phyloP scores from a whole-genome alignment of 163 green algal species.

The Coccomyxa subellipsoidea region DNA sequence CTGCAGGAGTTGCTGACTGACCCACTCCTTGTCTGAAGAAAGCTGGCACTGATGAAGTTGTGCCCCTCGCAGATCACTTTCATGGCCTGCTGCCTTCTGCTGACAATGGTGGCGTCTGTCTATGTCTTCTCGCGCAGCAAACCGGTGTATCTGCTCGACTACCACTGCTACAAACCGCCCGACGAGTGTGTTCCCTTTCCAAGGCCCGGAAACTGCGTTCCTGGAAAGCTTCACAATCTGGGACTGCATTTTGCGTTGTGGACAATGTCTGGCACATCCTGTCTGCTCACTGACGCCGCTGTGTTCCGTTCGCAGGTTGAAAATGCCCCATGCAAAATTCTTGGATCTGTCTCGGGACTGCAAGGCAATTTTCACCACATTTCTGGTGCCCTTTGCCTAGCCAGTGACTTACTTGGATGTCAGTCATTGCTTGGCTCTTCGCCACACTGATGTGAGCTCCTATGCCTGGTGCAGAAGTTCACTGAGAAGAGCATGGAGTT shows the following conservation, averaged over 20 bases:
- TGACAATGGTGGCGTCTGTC: slow-evolving; percentile 50
- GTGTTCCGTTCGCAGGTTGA: slow-evolving; percentile 21
- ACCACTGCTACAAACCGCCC: slow-evolving; percentile 65
- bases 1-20: neutral
- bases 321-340: slow-evolving; percentile 32
- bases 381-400: neutral
- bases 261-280: too few relatives aligned
- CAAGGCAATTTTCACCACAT: neutral
- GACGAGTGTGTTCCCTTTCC: slow-evolving; percentile 40
- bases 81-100: slow-evolving; percentile 43
- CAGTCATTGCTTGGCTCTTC: too few relatives aligned
- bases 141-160: slow-evolving; percentile 89
- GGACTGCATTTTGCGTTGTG: too few relatives aligned
- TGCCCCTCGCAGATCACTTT: slow-evolving; percentile 46
- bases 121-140: slow-evolving; percentile 66
- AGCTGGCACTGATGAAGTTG: neutral
- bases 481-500: slow-evolving; percentile 52
- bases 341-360: slow-evolving; percentile 15
- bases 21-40: neutral
- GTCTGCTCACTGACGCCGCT: neutral
- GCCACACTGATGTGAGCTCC: neutral
- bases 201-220: too few relatives aligned
- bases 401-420: neutral
- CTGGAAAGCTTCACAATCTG: too few relatives aligned
- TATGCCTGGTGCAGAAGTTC: slow-evolving; percentile 34